These are phyloP conservation scores for Choanephora cucurbitarum DNA, from an alignment of 371 early-diverging fungal species.

Conservation along the genomic window DNA sequence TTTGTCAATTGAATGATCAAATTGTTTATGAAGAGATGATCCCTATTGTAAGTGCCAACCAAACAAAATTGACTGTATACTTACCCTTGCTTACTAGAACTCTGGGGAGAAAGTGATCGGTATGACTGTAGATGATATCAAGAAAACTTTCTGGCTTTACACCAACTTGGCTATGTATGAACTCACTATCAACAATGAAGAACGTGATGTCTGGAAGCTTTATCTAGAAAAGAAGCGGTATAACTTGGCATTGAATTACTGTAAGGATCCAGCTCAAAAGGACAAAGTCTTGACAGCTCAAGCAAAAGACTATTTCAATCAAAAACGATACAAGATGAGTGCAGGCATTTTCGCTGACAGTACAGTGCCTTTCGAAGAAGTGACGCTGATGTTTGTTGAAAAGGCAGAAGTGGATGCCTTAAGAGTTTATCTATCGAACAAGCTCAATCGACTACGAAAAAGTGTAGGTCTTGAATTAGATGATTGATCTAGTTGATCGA, in stretches of 20 bases:
- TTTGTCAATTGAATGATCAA: conserved; percentile 79
- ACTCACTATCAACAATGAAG: conserved; percentile 85
- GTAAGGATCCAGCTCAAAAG: conserved; percentile 77
- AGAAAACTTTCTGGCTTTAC: conserved; percentile 89
- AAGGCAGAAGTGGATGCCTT: conserved; percentile 76
- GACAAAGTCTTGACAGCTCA: conserved; percentile 83
- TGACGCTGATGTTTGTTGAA: conserved; percentile 81
- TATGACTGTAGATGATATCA: conserved; percentile 74
- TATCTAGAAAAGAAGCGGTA: conserved; percentile 77
- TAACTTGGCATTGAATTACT: conserved; percentile 75
- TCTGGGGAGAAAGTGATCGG: conserved; percentile 61
- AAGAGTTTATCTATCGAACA: conserved; percentile 73
- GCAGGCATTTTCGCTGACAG: conserved; percentile 87
- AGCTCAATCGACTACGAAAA: conserved; percentile 61
- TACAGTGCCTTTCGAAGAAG: conserved; percentile 83
- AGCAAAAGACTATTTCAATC: conserved; percentile 82
- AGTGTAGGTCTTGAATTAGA: conserved; percentile 50
- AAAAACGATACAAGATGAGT: conserved; percentile 73
- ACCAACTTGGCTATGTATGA: conserved; percentile 83
- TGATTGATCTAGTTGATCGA: too few species aligned
- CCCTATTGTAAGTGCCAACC: conserved; percentile 54
- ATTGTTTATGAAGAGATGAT: conserved; percentile 83
- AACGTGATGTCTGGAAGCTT: conserved; percentile 90
- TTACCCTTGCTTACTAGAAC: conserved; percentile 28
- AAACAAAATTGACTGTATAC: neutral